These are phyloP conservation scores for Austroboletus eburneus DNA, from an alignment of 768 basidiomycete species.

Conservation along the genomic window DNA sequence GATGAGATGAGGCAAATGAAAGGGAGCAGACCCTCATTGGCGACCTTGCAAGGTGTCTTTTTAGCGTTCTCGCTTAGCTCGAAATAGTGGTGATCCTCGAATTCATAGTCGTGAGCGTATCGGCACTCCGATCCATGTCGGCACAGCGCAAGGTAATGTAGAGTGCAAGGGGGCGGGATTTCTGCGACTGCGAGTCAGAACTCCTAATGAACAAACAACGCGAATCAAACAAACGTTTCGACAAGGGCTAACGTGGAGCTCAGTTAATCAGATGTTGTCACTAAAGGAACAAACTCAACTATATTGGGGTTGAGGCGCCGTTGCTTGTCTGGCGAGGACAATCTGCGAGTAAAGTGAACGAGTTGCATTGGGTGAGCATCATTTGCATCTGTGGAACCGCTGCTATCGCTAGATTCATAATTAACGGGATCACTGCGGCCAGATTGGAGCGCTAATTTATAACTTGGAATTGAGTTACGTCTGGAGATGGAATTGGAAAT, in stretches of 20 bases:
- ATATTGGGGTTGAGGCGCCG: slow-evolving; percentile 50
- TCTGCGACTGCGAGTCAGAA: slow-evolving; percentile 28
- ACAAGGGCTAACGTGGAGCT: slow-evolving; percentile 43
- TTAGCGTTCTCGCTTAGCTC: slow-evolving; percentile 55
- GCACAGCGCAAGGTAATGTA: slow-evolving; percentile 61
- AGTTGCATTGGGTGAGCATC: slow-evolving; percentile 29
- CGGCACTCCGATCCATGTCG: slow-evolving; percentile 55
- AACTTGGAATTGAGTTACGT: slow-evolving; percentile 31
- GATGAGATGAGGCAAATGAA: not conserved
- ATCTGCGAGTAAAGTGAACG: slow-evolving; percentile 22
- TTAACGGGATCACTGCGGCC: slow-evolving; percentile 26
- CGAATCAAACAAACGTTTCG: slow-evolving; percentile 50
- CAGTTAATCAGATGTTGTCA: slow-evolving; percentile 12
- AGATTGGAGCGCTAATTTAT: slow-evolving; percentile 39
- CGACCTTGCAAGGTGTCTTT: slow-evolving; percentile 56
- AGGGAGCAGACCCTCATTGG: slow-evolving; percentile 48
- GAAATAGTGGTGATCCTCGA: slow-evolving; percentile 49
- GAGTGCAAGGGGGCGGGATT: slow-evolving; percentile 61
- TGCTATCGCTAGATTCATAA: slow-evolving; percentile 44
- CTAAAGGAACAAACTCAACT: slow-evolving; percentile 36
- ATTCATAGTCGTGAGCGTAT: slow-evolving; percentile 59
- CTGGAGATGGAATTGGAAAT: slow-evolving; percentile 10
- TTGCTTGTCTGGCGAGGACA: slow-evolving; percentile 33
- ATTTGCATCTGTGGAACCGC: slow-evolving; percentile 43
- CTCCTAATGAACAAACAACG: not conserved